phyloP scores from a whole-genome alignment of 2,329 filamentous ascomycete species.

The Sodiomyces alkalinus region DNA sequence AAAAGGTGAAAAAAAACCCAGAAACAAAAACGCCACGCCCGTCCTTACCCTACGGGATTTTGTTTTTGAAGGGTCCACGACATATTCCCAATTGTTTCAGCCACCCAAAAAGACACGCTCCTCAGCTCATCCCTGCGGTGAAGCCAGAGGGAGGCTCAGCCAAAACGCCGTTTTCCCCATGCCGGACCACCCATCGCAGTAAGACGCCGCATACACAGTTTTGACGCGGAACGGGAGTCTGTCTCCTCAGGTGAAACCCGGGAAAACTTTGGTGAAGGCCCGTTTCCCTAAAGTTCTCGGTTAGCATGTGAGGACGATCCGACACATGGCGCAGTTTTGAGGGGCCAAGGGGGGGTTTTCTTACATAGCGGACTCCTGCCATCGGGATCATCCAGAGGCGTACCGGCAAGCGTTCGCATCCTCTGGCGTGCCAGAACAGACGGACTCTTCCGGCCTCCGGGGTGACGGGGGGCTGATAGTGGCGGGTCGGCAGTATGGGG shows the following conservation, averaged over 20 bases:
- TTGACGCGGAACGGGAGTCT: no score
- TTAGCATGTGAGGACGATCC: neutral
- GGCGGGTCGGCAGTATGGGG: slow-evolving; percentile 2
- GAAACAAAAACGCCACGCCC: no score
- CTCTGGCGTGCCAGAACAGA: slow-evolving; percentile 27
- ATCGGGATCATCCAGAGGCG: slow-evolving; percentile 27
- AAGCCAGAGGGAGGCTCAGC: no score
- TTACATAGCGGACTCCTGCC: slow-evolving; percentile 22
- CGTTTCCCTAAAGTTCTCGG: slow-evolving; percentile 21
- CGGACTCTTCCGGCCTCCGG: slow-evolving; percentile 21
- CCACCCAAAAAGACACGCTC: no score
- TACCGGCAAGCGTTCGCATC: slow-evolving; percentile 27
- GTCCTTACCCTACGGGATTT: no score
- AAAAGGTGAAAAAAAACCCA: no score
- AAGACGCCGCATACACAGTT: no score
- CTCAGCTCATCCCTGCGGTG: no score
- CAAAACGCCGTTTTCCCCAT: no score
- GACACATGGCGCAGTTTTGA: slow-evolving; percentile 1
- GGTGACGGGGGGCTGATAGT: slow-evolving; percentile 2
- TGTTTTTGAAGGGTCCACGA: no score
- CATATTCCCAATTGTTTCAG: no score
- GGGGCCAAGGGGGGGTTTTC: slow-evolving; percentile 7
- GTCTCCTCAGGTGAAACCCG: slow-evolving; percentile 19
- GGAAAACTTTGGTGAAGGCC: slow-evolving; percentile 27
- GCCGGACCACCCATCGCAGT: no score